Evolutionary conservation across 2,329 filamentous ascomycete species (phyloP), one percentile per base, ranked within the genome.

Genomic region (Aspergillus melleus): DNA sequence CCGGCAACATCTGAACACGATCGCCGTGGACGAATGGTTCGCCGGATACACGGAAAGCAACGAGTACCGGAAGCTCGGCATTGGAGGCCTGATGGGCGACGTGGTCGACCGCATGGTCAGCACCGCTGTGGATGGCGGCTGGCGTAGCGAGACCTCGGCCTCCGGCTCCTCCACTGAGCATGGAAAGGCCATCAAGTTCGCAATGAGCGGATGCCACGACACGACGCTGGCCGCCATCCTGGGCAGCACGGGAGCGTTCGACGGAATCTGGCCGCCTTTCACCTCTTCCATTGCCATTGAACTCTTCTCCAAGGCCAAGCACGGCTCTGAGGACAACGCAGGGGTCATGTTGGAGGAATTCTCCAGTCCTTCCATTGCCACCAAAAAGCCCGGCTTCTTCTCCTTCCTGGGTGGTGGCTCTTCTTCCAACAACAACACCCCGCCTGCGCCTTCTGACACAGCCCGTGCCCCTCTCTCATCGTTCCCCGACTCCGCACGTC

Each of bases 11-110:
- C 86, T 95, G 59, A 86, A 90, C 59, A 81, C 82, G 39, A 87
- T 97, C 60, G 87, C 85, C 29, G 88, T 93, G 0, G 93, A 99
- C 69, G 95, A 98, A 77, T 98, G 95, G 95, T 98, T 90, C 74
- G 80, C 85, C 20, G 94, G 95, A 2, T 98, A 96, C 74, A 83
- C 83, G 59, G 93, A 97, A 76, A 92, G 87, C 61, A 79, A 80
- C 47, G 95, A 98, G 76, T 98, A 96, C 77, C 89, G 94, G n/a
- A 86, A 84, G 64, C 82, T 98, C 2, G 95, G 94, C 3, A 95
- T 97, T 63, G 95, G 95, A 29, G 86, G 84, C 11, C 81, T 98
- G 10, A 81, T 96, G 71, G 94, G 92, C 30, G 94, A 98, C 70
- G 76, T 98, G 19, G 88, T 93, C 12, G 83, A 86, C 62, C 84